A percentile compares a stretch with the other conserved stretches of the same genome.
Conservation (phyloP, 1,284 basidiomycete species). For the Heterobasidion occidentale region DNA sequence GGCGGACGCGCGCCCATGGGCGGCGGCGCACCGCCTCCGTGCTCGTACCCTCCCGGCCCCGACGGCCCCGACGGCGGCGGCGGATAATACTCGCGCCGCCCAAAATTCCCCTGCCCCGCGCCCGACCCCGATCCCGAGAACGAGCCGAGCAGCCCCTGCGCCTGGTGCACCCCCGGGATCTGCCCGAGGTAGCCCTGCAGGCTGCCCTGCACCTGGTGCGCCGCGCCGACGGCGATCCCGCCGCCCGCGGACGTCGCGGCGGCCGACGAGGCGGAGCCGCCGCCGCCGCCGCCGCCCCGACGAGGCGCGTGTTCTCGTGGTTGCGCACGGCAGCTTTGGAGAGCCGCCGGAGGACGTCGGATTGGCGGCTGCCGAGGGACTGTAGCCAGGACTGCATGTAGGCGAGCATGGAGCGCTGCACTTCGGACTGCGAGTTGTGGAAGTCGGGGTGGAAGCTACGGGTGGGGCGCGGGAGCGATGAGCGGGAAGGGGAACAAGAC, state of each 20-base stretch:
- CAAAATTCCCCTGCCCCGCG: not conserved
- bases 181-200: conserved; percentile 37
- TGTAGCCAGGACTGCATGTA: conserved; percentile 58
- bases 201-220: conserved; percentile 36
- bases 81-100: not conserved
- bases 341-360: conserved; percentile 53
- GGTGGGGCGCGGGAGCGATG: not conserved
- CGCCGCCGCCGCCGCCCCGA: conserved; percentile 12
- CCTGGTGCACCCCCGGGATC: conserved; percentile 44
- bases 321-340: conserved; percentile 60
- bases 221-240: conserved; percentile 38
- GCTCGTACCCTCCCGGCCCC: not conserved
- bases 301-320: conserved; percentile 63
- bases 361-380: conserved; percentile 39
- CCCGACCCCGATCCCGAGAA: not conserved
- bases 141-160: conserved; percentile 27
- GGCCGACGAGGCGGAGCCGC: conserved; percentile 33
- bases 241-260: conserved; percentile 35
- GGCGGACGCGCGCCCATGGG: not conserved
- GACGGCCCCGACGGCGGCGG: not conserved
- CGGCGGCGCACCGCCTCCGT: not conserved
- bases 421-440: conserved; percentile 54
- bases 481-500: not conserved
- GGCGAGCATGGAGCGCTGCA: conserved; percentile 77
- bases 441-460: conserved; percentile 85